phyloP scores from a whole-genome alignment of 768 basidiomycete species.

The Leccinum rimulosum region DNA sequence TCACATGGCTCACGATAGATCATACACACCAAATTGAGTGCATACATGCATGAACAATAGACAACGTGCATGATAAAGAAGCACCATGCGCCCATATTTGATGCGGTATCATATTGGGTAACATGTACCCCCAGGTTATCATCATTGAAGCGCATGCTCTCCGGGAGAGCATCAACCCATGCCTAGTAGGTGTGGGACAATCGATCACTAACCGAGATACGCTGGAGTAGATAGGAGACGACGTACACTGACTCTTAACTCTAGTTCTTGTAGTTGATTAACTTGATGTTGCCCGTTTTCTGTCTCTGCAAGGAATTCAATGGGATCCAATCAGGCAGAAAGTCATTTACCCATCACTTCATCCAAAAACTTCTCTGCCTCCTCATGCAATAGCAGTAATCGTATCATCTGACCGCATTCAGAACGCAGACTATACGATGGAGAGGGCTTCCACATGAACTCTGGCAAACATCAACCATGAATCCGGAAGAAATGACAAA shows the following conservation, averaged over 20 bases:
- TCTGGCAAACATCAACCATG: constrained; percentile 41
- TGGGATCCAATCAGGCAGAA: not conserved
- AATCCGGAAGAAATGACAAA: constrained; percentile 1
- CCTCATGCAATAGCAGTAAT: constrained; percentile 60
- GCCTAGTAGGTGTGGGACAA: constrained; percentile 41
- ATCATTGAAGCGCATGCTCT: constrained; percentile 67
- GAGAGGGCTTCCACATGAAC: constrained; percentile 63
- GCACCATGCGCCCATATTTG: constrained; percentile 79
- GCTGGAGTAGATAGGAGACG: not conserved
- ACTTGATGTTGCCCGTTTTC: constrained; percentile 28
- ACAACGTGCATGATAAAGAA: constrained; percentile 73
- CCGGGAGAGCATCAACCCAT: constrained; percentile 68
- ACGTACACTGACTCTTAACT: constrained; percentile 41
- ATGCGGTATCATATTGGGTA: constrained; percentile 76
- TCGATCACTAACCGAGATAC: constrained; percentile 5
- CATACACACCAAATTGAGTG: constrained; percentile 57
- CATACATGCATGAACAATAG: constrained; percentile 66
- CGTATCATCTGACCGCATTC: constrained; percentile 79
- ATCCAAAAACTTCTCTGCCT: constrained; percentile 56
- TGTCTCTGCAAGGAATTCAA: constrained; percentile 28
- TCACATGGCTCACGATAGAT: not conserved
- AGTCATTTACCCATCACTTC: constrained; percentile 45
- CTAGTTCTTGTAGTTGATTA: constrained; percentile 40
- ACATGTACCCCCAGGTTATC: constrained; percentile 66
- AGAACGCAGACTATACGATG: constrained; percentile 45